phyloP scores from a whole-genome alignment of 345 rosid genomes.

The Nasturtium officinale region DNA sequence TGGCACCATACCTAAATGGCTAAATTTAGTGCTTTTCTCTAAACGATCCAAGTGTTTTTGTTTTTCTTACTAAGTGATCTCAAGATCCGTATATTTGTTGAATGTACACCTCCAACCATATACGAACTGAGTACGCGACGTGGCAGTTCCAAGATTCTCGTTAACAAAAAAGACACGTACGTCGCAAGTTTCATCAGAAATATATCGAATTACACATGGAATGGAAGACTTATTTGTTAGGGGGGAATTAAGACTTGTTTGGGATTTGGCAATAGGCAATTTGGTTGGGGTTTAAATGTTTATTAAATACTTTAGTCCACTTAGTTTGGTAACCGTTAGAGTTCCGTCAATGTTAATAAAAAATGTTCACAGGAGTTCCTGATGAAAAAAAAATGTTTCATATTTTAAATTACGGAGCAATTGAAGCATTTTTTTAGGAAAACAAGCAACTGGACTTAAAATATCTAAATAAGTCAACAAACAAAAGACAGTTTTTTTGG shows the following conservation, averaged over 20 bases:
- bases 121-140: constrained; percentile 6
- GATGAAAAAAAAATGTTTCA: too few relatives aligned
- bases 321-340: constrained; percentile 38
- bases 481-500: too few relatives aligned
- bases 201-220: neutral
- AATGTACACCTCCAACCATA: neutral
- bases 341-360: constrained; percentile 9
- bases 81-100: neutral
- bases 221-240: neutral
- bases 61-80: neutral
- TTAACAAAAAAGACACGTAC: constrained; percentile 31
- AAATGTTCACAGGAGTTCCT: too few relatives aligned
- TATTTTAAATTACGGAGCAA: too few relatives aligned
- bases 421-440: too few relatives aligned
- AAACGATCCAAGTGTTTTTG: neutral
- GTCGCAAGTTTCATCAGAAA: neutral
- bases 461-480: too few relatives aligned
- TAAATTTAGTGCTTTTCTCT: too few relatives aligned
- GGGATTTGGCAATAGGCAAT: neutral
- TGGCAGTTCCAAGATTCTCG: constrained; percentile 9
- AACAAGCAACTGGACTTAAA: too few relatives aligned
- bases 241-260: neutral
- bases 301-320: constrained; percentile 17
- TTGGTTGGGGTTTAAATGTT: constrained; percentile 2
- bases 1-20: too few relatives aligned